These are phyloP conservation scores for Crithidia brevicula DNA, from an alignment of 208 protist species.

Conservation along the genomic window DNA sequence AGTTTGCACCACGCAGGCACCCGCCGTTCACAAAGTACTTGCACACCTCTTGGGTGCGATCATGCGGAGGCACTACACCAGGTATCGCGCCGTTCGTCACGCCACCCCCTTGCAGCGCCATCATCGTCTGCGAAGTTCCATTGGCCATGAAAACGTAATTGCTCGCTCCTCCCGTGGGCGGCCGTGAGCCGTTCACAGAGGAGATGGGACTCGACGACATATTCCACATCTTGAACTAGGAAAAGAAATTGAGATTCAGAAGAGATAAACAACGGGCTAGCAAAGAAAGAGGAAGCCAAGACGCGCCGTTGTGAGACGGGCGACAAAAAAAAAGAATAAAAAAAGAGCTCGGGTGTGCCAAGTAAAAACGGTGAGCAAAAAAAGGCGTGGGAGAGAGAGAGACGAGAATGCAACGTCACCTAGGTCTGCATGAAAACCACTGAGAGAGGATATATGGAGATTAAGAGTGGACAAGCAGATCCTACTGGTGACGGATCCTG, in stretches of 20 bases:
- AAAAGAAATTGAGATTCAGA: constrained; percentile 17
- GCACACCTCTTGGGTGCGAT: constrained; percentile 85
- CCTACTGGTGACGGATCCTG: no score
- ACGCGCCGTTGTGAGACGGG: no score
- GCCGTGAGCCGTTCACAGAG: constrained; percentile 28
- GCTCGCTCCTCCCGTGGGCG: constrained; percentile 17
- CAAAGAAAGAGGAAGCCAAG: no score
- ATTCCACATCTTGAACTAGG: constrained; percentile 43
- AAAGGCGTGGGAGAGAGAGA: not conserved
- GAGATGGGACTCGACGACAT: constrained; percentile 40
- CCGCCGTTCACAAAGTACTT: constrained; percentile 91
- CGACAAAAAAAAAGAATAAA: no score
- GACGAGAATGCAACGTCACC: not conserved
- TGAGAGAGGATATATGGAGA: no score
- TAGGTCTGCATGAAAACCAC: constrained; percentile 1
- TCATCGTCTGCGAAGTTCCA: constrained; percentile 32
- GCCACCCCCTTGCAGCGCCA: constrained; percentile 28
- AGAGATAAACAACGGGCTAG: not conserved
- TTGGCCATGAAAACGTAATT: constrained; percentile 54
- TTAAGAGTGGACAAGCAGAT: no score
- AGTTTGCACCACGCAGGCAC: constrained; percentile 76
- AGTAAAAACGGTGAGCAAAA: not conserved
- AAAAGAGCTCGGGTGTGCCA: not conserved
- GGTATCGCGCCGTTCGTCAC: constrained; percentile 38
- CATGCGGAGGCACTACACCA: constrained; percentile 44